Evolutionary conservation across 1,139 yeast species (phyloP).

Genomic region (Geotrichum cucujoidarum): DNA sequence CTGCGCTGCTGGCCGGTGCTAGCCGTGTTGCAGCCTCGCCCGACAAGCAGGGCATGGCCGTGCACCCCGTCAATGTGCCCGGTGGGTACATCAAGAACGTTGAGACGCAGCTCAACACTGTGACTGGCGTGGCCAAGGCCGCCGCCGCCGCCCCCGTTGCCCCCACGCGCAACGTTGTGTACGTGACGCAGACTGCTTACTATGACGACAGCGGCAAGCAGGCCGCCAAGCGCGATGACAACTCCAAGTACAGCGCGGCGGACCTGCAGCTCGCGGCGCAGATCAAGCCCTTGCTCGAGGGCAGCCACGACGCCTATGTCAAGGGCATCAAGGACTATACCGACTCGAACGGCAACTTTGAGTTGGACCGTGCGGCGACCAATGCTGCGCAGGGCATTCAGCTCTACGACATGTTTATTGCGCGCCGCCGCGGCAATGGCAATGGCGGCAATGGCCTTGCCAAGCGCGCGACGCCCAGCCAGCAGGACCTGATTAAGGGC

Average conservation of each 20-base stretch:
- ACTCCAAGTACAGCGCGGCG: slow-evolving; percentile 2
- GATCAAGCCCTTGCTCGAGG: slow-evolving; percentile 9
- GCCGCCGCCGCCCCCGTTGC: background rate
- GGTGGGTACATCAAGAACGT: slow-evolving; percentile 2
- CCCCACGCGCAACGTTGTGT: slow-evolving; percentile 3
- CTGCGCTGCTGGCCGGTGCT: background rate
- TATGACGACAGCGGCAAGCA: background rate
- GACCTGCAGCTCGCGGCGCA: slow-evolving; percentile 7
- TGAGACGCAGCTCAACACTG: slow-evolving; percentile 5
- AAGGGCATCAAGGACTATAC: background rate
- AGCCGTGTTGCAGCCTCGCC: background rate
- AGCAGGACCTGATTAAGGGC: slow-evolving; percentile 11
- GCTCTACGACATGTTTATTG: slow-evolving; percentile 1
- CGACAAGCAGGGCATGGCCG: background rate
- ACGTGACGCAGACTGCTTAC: slow-evolving; percentile 10
- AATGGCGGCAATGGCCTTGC: background rate
- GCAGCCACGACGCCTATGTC: background rate
- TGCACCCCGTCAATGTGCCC: slow-evolving; percentile 6
- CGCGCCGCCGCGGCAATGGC: background rate
- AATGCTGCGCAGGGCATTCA: slow-evolving; percentile 5
- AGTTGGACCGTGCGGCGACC: slow-evolving; percentile 7
- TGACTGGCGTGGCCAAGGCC: slow-evolving; percentile 5
- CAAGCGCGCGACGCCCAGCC: slow-evolving; percentile 9
- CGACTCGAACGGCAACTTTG: slow-evolving; percentile 12
- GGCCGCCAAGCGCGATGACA: background rate